phyloP scores from a whole-genome alignment of 1,139 yeast species.

The Kodamaea plutei region DNA sequence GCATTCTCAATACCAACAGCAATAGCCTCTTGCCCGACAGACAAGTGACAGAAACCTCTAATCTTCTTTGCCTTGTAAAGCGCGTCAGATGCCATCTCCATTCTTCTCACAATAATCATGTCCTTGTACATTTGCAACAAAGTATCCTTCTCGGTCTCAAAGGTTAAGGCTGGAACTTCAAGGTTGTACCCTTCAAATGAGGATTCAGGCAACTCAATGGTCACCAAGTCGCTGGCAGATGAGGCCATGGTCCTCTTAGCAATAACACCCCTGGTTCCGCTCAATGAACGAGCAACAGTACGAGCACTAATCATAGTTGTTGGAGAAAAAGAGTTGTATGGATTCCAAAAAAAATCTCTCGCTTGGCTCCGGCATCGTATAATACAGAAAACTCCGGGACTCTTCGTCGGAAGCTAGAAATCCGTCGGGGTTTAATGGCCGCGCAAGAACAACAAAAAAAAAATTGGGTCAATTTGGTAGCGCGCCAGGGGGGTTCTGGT shows the following conservation, averaged over 20 bases:
- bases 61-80: conserved; percentile 97
- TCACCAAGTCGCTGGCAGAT: conserved; percentile 39
- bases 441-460: too few species aligned
- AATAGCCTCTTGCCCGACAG: conserved; percentile 98
- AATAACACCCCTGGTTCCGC: conserved; percentile 11
- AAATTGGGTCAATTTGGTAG: too few species aligned
- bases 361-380: neutral
- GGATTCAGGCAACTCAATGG: conserved; percentile 63
- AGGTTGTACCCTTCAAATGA: conserved; percentile 86
- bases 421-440: conserved; percentile 12
- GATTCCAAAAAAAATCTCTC: neutral
- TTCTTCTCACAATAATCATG: conserved; percentile 89
- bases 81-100: conserved; percentile 99
- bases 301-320: conserved; percentile 20
- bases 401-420: conserved; percentile 12
- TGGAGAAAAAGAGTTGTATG: conserved; percentile 3
- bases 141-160: conserved; percentile 75
- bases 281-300: conserved; percentile 18
- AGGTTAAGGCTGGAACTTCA: conserved; percentile 64
- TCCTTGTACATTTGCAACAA: conserved; percentile 93
- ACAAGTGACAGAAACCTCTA: conserved; percentile 97
- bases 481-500: too few species aligned
- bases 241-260: conserved; percentile 35
- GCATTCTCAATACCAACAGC: conserved; percentile 98
- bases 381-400: conserved; percentile 3